Evolutionary conservation across 225 moss, liverwort and hornwort species (phyloP).

Genomic region (Polytrichum formosum): DNA sequence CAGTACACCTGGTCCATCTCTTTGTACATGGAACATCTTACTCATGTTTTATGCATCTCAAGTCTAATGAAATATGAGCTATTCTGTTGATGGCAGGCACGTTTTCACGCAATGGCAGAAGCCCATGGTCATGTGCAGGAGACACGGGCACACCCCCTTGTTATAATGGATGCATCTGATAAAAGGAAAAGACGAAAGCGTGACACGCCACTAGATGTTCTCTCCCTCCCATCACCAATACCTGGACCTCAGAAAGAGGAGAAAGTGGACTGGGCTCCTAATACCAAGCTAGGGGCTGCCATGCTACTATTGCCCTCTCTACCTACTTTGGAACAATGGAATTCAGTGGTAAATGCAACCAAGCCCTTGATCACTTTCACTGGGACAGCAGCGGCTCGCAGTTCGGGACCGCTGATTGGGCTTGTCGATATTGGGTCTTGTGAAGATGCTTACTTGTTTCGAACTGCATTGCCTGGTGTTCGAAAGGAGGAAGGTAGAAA

Average conservation of each 20-base stretch:
- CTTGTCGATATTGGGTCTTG: conserved; percentile 90
- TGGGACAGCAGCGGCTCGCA: conserved; percentile 86
- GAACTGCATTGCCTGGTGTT: conserved; percentile 87
- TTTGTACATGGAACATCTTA: not conserved
- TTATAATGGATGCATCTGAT: conserved; percentile 48
- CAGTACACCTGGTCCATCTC: too few species aligned
- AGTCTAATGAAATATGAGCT: conserved; percentile 15
- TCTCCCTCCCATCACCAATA: conserved; percentile 52
- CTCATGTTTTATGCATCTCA: not conserved
- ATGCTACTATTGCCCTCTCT: conserved; percentile 87
- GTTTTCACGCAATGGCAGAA: conserved; percentile 72
- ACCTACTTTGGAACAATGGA: conserved; percentile 90
- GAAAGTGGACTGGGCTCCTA: conserved; percentile 47
- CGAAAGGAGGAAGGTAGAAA: conserved; percentile 82
- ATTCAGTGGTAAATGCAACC: conserved; percentile 69
- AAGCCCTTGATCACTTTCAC: conserved; percentile 88
- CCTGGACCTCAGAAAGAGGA: conserved; percentile 55
- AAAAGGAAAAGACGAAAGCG: conserved; percentile 80
- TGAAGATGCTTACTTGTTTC: conserved; percentile 93
- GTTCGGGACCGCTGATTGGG: conserved; percentile 84
- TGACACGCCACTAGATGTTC: conserved; percentile 59
- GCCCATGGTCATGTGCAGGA: conserved; percentile 58
- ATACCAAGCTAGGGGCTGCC: conserved; percentile 66
- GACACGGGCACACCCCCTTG: conserved; percentile 35
- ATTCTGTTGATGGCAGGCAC: conserved; percentile 40